These are phyloP conservation scores for Theileria luwenshuni DNA, from an alignment of 169 alveolate species.

Conservation along the genomic window DNA sequence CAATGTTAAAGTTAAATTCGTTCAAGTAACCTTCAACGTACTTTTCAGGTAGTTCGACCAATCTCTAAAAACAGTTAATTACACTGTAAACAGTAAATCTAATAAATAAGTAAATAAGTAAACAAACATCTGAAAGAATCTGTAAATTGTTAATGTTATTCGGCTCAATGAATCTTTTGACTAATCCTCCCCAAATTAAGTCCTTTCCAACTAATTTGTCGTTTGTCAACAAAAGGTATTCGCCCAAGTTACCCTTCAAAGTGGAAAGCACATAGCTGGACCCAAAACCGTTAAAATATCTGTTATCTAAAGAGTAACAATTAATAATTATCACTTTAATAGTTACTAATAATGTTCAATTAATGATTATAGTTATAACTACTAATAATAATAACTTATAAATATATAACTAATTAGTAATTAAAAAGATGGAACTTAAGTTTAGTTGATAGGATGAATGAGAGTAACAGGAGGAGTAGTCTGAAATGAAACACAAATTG, in stretches of 20 bases:
- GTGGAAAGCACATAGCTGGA: slow-evolving; percentile 40
- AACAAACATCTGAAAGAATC: slow-evolving; percentile 64
- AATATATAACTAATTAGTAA: neutral
- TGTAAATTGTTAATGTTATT: slow-evolving; percentile 69
- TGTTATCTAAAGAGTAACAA: neutral
- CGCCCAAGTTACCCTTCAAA: slow-evolving; percentile 63
- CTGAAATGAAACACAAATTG: slow-evolving; percentile 67
- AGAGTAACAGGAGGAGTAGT: slow-evolving; percentile 66
- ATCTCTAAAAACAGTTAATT: slow-evolving; percentile 49
- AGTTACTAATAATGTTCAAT: neutral
- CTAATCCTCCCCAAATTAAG: slow-evolving; percentile 74
- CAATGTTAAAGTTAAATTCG: slow-evolving; percentile 6
- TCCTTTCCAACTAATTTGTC: slow-evolving; percentile 63
- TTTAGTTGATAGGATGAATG: slow-evolving; percentile 56
- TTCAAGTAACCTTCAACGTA: slow-evolving; percentile 38
- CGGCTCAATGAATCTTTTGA: slow-evolving; percentile 72
- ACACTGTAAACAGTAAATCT: neutral
- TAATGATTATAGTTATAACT: neutral
- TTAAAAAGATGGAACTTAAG: neutral
- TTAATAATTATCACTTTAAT: neutral
- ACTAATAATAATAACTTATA: neutral
- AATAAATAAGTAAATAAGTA: neutral
- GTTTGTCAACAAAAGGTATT: slow-evolving; percentile 74
- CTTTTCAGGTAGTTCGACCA: slow-evolving; percentile 64
- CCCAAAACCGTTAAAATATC: slow-evolving; percentile 58